Evolutionary conservation across 345 rosid species (phyloP), one percentile per base, ranked within the genome.

Genomic region (Mallotus nudiflorus): DNA sequence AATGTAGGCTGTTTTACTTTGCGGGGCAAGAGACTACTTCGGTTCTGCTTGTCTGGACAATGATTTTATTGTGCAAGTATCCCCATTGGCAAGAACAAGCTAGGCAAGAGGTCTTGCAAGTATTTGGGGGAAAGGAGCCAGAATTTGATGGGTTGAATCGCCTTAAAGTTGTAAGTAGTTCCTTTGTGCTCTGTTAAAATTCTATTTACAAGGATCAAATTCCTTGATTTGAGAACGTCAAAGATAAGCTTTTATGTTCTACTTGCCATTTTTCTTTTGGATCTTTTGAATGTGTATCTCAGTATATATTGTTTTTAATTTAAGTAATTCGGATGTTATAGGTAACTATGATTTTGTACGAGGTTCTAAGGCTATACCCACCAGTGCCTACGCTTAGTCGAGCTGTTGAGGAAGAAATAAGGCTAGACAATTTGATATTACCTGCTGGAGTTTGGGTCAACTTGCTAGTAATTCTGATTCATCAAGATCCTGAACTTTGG

Each of bases 1-100:
- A 73, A 16, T 75, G 79, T 29, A 70, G 65, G 31, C 44, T 69
- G 0, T 75, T 75, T 49, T 75, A 75, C 66, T 70, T 75, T 15
- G 74, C 78, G 6, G 79, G 72, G 28, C 72, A 69, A 57, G 72
- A 69, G 28, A 69, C 72, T 6, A 73, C 77, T 31, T 58, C 77
- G 6, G 53, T 33, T 11, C 22, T 73, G 25, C 62, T 73, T 58
- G 62, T 61, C 8, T 73, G 77, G 77, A 66, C 80, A 11, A 66
- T 76, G 72, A 46, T 76, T 60, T 57, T 76, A 3, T 22, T 76
- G 20, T 14, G 60, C 51, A 67, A 73, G 46, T 60, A 73, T 19
- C 60, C 42, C 0, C 5, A 33, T 2, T 73, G 77, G 77, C 77
- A 73, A 59, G 51, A 12, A 25, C 60, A 40, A 5, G 77, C 62